Conservation (phyloP, 805 yeast genomes). For the Teunomyces barrocoloradensis region DNA sequence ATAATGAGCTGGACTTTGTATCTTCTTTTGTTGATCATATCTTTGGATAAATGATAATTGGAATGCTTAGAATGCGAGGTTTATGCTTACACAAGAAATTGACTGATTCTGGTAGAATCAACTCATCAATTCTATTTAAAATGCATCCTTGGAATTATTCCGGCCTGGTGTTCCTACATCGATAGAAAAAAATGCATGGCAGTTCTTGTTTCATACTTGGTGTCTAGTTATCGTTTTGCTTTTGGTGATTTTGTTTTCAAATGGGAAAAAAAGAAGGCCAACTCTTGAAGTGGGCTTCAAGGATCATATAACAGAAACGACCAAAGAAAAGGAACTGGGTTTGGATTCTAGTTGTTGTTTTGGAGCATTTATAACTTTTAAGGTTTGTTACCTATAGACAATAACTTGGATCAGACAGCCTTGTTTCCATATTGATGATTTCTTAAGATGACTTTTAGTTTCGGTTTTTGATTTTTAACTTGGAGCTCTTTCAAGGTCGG, state of each 20-base stretch:
- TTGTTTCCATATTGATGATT: constrained; percentile 1
- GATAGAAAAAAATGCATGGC: neutral
- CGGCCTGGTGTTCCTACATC: constrained; percentile 1
- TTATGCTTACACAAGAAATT: constrained; percentile 1
- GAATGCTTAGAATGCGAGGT: constrained; percentile 2
- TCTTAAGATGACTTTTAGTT: constrained; percentile 1
- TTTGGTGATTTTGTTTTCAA: constrained; percentile 3
- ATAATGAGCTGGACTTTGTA: neutral
- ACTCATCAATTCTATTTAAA: neutral
- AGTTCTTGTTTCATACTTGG: neutral
- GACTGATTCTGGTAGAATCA: neutral
- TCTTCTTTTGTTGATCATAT: neutral
- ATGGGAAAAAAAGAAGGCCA: neutral
- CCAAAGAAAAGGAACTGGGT: constrained; percentile 3
- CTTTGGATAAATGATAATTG: neutral
- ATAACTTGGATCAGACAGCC: neutral
- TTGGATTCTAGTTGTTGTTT: neutral
- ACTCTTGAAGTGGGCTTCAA: neutral
- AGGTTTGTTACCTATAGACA: neutral
- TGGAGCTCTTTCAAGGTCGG: neutral
- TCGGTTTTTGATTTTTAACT: neutral
- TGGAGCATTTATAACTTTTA: neutral
- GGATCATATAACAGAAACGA: neutral
- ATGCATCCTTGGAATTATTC: constrained; percentile 5
- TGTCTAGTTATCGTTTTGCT: neutral